Evolutionary conservation across 768 basidiomycete genomes (phyloP).

Genomic region (Polyporus arcularius): DNA sequence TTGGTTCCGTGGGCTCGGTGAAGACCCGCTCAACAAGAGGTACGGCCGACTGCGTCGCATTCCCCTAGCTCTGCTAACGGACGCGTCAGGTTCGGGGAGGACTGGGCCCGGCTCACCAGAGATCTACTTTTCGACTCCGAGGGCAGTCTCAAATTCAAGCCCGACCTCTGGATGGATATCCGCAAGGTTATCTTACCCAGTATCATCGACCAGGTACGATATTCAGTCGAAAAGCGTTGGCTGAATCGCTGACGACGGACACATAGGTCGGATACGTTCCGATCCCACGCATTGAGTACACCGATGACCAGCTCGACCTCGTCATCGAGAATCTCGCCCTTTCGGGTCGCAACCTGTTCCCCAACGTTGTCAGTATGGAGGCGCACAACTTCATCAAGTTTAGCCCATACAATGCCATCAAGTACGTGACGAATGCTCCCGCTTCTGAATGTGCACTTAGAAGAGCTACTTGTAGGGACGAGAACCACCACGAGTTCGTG

Average conservation of each 20-base stretch:
- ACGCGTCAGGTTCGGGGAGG: conserved; percentile 60
- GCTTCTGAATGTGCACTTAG: neutral
- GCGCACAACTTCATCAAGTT: conserved; percentile 84
- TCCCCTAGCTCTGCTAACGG: neutral
- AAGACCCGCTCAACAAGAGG: conserved; percentile 80
- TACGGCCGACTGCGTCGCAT: neutral
- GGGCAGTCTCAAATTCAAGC: conserved; percentile 87
- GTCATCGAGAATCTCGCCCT: conserved; percentile 93
- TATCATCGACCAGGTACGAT: conserved; percentile 68
- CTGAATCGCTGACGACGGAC: neutral
- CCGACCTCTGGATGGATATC: conserved; percentile 86
- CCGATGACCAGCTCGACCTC: conserved; percentile 81
- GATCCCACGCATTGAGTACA: conserved; percentile 93
- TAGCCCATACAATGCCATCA: conserved; percentile 65
- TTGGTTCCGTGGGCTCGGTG: conserved; percentile 86
- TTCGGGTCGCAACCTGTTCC: conserved; percentile 87
- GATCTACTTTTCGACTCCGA: conserved; percentile 83
- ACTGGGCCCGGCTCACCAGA: conserved; percentile 78
- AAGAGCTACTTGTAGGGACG: conserved; percentile 40
- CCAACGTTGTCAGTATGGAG: conserved; percentile 72
- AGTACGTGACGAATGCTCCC: conserved; percentile 12
- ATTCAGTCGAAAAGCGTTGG: neutral
- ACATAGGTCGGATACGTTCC: conserved; percentile 74
- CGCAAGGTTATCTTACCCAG: conserved; percentile 79
- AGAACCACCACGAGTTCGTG: conserved; percentile 69